Evolutionary conservation across 2,329 filamentous ascomycete genomes (phyloP).

Genomic region (Neoscytalidium dimidiatum): DNA sequence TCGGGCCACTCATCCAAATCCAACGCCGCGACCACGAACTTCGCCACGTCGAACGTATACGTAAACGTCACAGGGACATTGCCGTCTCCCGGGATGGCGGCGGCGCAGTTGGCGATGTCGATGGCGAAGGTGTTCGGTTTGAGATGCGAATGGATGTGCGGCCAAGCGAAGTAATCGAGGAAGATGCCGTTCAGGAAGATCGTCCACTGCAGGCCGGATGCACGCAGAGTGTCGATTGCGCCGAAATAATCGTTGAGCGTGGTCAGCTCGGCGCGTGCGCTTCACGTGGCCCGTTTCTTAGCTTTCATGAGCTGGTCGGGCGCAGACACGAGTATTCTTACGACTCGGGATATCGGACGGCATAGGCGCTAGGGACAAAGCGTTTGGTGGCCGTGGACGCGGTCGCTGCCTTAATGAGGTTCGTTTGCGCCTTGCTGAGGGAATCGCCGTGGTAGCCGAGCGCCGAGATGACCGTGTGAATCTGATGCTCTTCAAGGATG

Average conservation of each 20-base stretch:
- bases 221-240: conserved; percentile 23
- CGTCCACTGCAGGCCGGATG: conserved; percentile 31
- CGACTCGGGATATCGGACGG: conserved; percentile 24
- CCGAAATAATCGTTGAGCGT: not conserved
- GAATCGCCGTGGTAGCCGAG: conserved; percentile 36
- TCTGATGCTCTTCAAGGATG: conserved; percentile 38
- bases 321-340: not conserved
- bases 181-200: conserved; percentile 31
- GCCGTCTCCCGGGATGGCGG: conserved; percentile 54
- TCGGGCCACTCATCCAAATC: conserved; percentile 49
- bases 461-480: conserved; percentile 50
- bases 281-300: not conserved
- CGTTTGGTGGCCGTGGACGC: conserved; percentile 40
- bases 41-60: conserved; percentile 52
- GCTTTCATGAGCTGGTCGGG: not conserved
- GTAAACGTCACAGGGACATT: conserved; percentile 49
- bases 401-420: conserved; percentile 48
- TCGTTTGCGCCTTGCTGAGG: conserved; percentile 37
- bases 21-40: conserved; percentile 46
- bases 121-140: conserved; percentile 22
- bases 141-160: conserved; percentile 26
- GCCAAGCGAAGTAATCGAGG: conserved; percentile 34
- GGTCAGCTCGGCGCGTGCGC: not conserved
- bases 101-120: conserved; percentile 26
- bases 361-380: conserved; percentile 48